Conservation (phyloP, 495 filamentous ascomycete genomes). For the Xeromyces bisporus region DNA sequence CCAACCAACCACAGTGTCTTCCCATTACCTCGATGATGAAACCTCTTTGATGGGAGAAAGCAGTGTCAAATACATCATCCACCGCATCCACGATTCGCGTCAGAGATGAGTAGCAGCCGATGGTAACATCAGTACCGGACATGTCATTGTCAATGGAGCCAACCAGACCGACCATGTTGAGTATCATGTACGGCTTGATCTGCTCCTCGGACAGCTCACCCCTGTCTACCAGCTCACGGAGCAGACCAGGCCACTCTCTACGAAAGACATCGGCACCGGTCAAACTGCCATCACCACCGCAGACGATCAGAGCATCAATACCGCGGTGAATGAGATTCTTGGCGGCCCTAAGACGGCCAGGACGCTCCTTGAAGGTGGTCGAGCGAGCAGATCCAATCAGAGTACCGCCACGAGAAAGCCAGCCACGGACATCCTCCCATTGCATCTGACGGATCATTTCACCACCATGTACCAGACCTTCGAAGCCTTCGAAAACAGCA, state of each 20-base stretch:
- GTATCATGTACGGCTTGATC: constrained; percentile 49
- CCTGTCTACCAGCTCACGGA: constrained; percentile 61
- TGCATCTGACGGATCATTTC: constrained; percentile 70
- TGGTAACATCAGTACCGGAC: constrained; percentile 91
- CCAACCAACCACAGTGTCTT: constrained; percentile 96
- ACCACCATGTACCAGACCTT: constrained; percentile 81
- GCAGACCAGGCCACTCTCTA: constrained; percentile 71
- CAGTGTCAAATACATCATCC: constrained; percentile 93
- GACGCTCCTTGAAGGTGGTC: constrained; percentile 71
- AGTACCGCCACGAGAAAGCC: constrained; percentile 85
- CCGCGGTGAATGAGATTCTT: constrained; percentile 87
- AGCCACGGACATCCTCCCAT: constrained; percentile 94
- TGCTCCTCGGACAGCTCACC: constrained; percentile 54
- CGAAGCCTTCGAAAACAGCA: constrained; percentile 88
- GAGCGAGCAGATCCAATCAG: constrained; percentile 92
- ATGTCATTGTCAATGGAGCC: constrained; percentile 98
- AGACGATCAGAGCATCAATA: constrained; percentile 92
- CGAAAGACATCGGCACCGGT: constrained; percentile 93
- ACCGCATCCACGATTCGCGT: constrained; percentile 84
- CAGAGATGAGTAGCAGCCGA: constrained; percentile 89
- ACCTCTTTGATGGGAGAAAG: constrained; percentile 87
- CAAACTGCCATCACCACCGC: constrained; percentile 92
- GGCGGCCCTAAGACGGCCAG: constrained; percentile 65
- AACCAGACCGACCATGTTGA: constrained; percentile 93
- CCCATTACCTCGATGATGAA: constrained; percentile 99